A percentile compares a stretch with the other conserved stretches of the same genome.
Conservation (phyloP, 768 basidiomycete species). For the Russula emetica region DNA sequence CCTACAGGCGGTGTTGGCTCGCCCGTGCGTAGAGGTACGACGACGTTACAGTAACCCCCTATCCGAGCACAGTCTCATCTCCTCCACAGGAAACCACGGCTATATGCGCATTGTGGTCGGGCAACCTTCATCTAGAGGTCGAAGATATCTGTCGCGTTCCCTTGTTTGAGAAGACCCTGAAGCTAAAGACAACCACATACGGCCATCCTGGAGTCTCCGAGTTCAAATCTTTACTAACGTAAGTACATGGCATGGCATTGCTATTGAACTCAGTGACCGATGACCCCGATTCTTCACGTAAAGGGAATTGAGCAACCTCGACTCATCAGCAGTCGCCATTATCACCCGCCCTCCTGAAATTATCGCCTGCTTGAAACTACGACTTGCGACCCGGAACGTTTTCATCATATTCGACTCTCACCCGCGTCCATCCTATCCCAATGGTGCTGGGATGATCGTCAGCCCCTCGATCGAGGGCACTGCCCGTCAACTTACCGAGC, state of each 20-base stretch:
- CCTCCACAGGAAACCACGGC: conserved; percentile 47
- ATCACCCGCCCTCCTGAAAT: conserved; percentile 74
- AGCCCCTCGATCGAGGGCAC: conserved; percentile 44
- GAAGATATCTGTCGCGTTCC: conserved; percentile 50
- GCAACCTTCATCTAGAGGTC: conserved; percentile 50
- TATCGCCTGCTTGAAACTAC: conserved; percentile 46
- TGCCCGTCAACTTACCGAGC: conserved; percentile 42
- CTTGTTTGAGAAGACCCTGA: conserved; percentile 44
- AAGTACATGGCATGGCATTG: conserved; percentile 4
- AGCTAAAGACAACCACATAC: conserved; percentile 37
- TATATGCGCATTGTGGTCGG: conserved; percentile 56
- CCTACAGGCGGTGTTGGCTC: conserved; percentile 36
- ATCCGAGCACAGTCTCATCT: not conserved
- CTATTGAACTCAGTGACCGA: not conserved
- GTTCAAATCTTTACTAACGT: conserved; percentile 39
- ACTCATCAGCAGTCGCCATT: conserved; percentile 41
- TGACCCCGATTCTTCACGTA: not conserved
- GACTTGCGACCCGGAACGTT: conserved; percentile 31
- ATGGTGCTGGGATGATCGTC: conserved; percentile 57
- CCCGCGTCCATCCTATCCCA: conserved; percentile 50
- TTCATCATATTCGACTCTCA: conserved; percentile 69
- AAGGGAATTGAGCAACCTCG: conserved; percentile 31
- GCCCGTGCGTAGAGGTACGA: conserved; percentile 39
- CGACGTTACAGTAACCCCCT: not conserved
- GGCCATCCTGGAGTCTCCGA: conserved; percentile 37